These are phyloP conservation scores for Fusarium lyarnte DNA, from an alignment of 2,329 filamentous ascomycete genomes.

Conservation along the genomic window DNA sequence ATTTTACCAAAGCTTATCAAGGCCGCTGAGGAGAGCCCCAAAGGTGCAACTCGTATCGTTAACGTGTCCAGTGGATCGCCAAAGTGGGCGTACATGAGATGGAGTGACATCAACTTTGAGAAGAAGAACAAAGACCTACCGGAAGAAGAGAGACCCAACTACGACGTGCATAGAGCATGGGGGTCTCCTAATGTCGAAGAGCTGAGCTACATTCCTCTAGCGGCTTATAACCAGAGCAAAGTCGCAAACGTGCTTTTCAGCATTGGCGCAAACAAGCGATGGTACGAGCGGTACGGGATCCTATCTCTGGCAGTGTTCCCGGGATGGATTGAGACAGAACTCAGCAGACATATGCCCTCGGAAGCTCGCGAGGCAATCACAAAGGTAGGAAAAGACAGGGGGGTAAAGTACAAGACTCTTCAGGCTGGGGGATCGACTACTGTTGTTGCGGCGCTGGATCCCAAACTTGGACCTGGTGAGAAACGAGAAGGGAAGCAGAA, in stretches of 20 bases:
- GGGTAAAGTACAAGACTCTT: background rate
- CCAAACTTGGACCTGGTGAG: background rate
- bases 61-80: background rate
- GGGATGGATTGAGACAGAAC: background rate
- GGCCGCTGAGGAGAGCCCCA: accelerated
- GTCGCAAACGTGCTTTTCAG: background rate
- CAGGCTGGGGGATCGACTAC: background rate
- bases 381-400: background rate
- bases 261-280: background rate
- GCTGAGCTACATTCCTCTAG: background rate
- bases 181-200: background rate
- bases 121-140: background rate
- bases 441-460: background rate
- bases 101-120: background rate
- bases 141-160: background rate
- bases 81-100: background rate
- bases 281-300: background rate
- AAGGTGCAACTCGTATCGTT: background rate
- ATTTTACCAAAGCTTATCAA: background rate
- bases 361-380: background rate
- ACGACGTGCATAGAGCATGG: background rate
- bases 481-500: background rate
- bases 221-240: background rate
- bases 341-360: background rate
- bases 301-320: background rate